Percentiles rank a stretch among this genome's conserved stretches.
These are phyloP conservation scores for Kluyveromyces nonfermentans DNA, from an alignment of 805 yeast genomes.

Conservation along the genomic window DNA sequence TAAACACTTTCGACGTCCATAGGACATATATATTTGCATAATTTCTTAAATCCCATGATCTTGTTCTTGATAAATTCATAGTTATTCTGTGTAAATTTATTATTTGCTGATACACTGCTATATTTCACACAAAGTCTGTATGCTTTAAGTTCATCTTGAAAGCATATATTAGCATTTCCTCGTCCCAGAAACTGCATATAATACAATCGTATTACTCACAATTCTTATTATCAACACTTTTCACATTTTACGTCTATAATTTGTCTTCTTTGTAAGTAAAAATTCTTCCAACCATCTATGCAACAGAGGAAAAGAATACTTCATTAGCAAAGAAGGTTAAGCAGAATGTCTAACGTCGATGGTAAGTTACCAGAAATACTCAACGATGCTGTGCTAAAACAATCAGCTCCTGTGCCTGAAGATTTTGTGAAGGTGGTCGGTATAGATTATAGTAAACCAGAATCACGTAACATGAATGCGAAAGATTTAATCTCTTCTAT, in stretches of 20 bases:
- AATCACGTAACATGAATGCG: constrained; percentile 71
- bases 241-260: not conserved
- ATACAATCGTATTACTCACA: not conserved
- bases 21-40: constrained; percentile 1
- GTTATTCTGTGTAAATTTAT: constrained; percentile 16
- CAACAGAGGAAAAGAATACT: not conserved
- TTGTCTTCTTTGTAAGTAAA: not conserved
- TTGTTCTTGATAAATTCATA: constrained; percentile 9
- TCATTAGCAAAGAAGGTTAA: not conserved
- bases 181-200: constrained; percentile 7
- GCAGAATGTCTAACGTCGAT: constrained; percentile 30
- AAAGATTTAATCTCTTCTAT: constrained; percentile 68
- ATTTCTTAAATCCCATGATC: not conserved
- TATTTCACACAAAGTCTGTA: constrained; percentile 21
- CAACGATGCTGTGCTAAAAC: constrained; percentile 83
- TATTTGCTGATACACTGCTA: constrained; percentile 11
- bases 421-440: constrained; percentile 75
- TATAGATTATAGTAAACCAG: constrained; percentile 76
- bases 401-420: constrained; percentile 78
- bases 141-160: constrained; percentile 13
- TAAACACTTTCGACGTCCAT: constrained; percentile 10
- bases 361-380: constrained; percentile 58
- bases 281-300: not conserved
- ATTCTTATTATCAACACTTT: not conserved
- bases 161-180: constrained; percentile 24